Evolutionary conservation across 805 yeast species (phyloP), one percentile per base, ranked within the genome.

Genomic region (Pichia manshurica): DNA sequence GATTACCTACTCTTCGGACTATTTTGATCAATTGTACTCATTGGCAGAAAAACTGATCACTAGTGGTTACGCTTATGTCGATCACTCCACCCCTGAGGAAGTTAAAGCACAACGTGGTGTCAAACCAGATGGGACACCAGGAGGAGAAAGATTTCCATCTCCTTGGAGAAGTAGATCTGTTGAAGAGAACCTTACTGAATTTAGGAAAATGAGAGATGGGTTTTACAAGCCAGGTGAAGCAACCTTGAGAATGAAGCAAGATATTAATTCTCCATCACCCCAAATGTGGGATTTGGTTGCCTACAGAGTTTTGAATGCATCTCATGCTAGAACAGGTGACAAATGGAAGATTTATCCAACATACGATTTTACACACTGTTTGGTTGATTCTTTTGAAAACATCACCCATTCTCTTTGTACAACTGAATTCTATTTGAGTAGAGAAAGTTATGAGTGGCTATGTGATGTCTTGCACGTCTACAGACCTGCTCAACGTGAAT

Each of bases 241-340:
- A 28, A 88, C 89, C 10, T 75, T 93, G 63, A 84, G 99, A 71
- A 93, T 93, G 98, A 91, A 91, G 66, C 96, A 88, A 74, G 96
- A 93, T 61, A 71, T 93, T 53, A 63, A 67, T 8, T 85, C 93
- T 16, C 96, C 96, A 53, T 86, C 87, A 54, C 99, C 99, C 16
- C 99, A 93, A 71, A 93, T 93, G 99, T 93, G 99, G 99, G 99
- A 93, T 69, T 76, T 93, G 55, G 93, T 93, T 53, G 99, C 99
- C 12, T 93, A 93, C 71, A 80, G 99, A 66, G 96, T 93, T 3
- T 74, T 93, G 58, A 77, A 91, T 58, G 89, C 96, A 13, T 79
- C 89, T 31, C 99, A 93, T 69, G 95, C 91, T 69, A 83, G 98
- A 70, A 93, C 99, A 12, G 99, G 98, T 48, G 84, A 80, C 63